Conservation (phyloP, 2,329 filamentous ascomycete species). For the Penicillium frequentans region DNA sequence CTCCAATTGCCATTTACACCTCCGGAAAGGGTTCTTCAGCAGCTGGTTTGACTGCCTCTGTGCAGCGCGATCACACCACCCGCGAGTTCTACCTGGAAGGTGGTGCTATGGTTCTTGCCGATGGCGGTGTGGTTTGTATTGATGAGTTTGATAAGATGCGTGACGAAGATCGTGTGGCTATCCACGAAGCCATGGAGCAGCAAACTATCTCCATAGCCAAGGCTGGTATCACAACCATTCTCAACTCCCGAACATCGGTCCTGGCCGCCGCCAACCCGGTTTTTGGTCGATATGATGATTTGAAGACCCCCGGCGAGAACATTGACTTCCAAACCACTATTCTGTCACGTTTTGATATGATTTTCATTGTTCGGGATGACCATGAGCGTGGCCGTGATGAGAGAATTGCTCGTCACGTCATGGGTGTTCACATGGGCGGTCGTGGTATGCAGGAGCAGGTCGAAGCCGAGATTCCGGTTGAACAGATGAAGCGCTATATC, state of each 20-base stretch:
- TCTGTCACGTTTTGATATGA: conserved; percentile 98
- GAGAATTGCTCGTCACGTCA: conserved; percentile 92
- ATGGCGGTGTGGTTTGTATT: conserved; percentile 96
- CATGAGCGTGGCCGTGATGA: conserved; percentile 89
- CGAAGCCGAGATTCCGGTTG: conserved; percentile 86
- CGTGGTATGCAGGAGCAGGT: conserved; percentile 76
- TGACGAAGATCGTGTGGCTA: conserved; percentile 94
- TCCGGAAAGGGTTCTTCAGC: conserved; percentile 98
- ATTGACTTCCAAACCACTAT: conserved; percentile 99
- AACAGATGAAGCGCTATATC: conserved; percentile 97
- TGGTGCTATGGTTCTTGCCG: conserved; percentile 96
- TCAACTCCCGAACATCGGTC: conserved; percentile 93
- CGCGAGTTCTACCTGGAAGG: conserved; percentile 98
- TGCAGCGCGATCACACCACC: conserved; percentile 87
- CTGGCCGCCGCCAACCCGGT: conserved; percentile 95
- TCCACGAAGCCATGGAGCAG: conserved; percentile 99
- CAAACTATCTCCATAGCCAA: conserved; percentile 99
- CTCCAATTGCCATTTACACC: conserved; percentile 96
- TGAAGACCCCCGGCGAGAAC: conserved; percentile 96
- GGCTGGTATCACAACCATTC: conserved; percentile 95
- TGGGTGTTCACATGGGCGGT: conserved; percentile 94
- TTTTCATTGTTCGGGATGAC: conserved; percentile 96
- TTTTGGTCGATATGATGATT: conserved; percentile 95
- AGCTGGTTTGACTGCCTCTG: conserved; percentile 93
- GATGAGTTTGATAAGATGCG: conserved; percentile 99